These are phyloP conservation scores for Geranium brycei DNA, from an alignment of 345 rosid genomes.

Conservation along the genomic window DNA sequence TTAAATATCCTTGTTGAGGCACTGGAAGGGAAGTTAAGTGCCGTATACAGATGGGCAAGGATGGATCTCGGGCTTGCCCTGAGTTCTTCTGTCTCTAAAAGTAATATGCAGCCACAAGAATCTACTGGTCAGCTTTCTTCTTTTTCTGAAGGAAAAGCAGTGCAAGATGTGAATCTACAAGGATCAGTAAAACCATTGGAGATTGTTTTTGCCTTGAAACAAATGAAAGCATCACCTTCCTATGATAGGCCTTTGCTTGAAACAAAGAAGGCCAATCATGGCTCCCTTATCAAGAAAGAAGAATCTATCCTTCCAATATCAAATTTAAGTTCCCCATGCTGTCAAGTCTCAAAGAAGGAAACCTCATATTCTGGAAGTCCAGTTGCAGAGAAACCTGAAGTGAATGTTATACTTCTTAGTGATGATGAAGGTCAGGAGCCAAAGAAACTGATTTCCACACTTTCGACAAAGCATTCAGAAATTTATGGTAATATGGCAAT, in stretches of 20 bases:
- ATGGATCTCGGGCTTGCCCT: conserved; percentile 85
- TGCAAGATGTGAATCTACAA: conserved; percentile 21
- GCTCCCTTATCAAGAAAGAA: conserved; percentile 13
- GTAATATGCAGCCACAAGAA: conserved; percentile 13
- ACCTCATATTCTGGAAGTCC: conserved; percentile 13
- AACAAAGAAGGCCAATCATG: background rate
- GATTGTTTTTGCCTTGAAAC: conserved; percentile 11
- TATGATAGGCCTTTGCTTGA: conserved; percentile 14
- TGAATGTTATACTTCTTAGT: conserved; percentile 48
- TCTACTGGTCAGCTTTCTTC: no score
- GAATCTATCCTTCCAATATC: conserved; percentile 19
- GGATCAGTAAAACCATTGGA: conserved; percentile 21
- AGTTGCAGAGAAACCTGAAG: conserved; percentile 18
- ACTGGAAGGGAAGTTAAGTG: conserved; percentile 86
- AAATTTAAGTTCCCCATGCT: conserved; percentile 18
- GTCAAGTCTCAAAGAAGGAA: conserved; percentile 30
- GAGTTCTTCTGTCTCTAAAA: conserved; percentile 38
- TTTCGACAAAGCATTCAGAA: conserved; percentile 12
- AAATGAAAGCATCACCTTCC: conserved; percentile 16
- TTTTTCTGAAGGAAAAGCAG: conserved; percentile 9
- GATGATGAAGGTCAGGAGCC: conserved; percentile 65
- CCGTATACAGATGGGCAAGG: conserved; percentile 93
- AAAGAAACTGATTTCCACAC: conserved; percentile 24
- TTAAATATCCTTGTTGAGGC: conserved; percentile 88
- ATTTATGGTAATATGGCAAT: conserved; percentile 21